Evolutionary conservation across 2,329 filamentous ascomycete genomes (phyloP), one percentile per base, ranked within the genome.

Genomic region (Eutypa lata): DNA sequence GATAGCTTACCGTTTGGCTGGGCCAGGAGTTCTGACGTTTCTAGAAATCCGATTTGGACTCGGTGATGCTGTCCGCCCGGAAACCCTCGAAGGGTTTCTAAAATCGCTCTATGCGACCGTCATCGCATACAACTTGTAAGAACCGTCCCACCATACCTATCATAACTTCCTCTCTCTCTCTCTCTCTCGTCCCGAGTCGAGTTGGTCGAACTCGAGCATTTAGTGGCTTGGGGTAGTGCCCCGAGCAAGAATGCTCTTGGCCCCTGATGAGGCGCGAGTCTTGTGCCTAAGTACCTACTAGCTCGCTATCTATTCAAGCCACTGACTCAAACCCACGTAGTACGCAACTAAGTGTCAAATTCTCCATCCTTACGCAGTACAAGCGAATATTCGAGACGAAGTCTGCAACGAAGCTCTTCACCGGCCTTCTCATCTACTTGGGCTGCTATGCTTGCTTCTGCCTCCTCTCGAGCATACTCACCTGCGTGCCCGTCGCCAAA

Each of bases 281-380:
- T 6, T 31, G 6, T 10, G 26, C 6, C 10, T 31, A 31, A 10
- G 26, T 6, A 10, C 26, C 6, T 31, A 5, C 10, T 31, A 31
- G 10, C n/a, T n/a, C n/a, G n/a, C n/a, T n/a, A n/a, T n/a, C n/a
- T n/a, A n/a, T n/a, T 31, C 6, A 5, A 31, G 26, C 42, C 22
- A 5, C 42, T 45, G 7, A 45, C 22, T 24, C 14, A 7, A 7
- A 2, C 22, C 42, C 5, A 10, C 21, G 13, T 7, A 45, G 42
- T 45, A 57, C 58, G 19, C 62, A 65, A 44, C 46, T 64, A 10
- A 44, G 55, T 28, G 55, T 66, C 52, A 68, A 68, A 49, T 58
- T 68, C 45, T 67, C 64, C 35, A 64, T 68, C 48, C 48, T 62
- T 10, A 56, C 64, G 22, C 64, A 66, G 50, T 68, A 62, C 55